Conservation (phyloP, 805 yeast genomes). For the Hanseniaspora meyeri region DNA sequence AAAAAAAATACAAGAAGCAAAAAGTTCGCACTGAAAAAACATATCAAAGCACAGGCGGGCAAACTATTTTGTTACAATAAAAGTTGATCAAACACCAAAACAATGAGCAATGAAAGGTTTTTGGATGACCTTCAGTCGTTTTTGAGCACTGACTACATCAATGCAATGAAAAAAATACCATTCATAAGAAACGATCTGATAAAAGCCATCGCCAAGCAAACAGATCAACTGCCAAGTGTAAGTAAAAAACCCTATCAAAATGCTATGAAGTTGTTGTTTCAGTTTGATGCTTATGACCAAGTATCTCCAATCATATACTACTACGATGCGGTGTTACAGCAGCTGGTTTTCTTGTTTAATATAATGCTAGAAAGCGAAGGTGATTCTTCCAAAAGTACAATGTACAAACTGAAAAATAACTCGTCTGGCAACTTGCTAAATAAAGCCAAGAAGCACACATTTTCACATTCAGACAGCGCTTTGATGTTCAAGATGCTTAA, state of each 20-base stretch:
- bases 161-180: background rate
- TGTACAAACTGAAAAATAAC: background rate
- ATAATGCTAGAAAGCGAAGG: background rate
- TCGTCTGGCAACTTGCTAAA: background rate
- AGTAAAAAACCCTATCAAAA: background rate
- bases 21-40: background rate
- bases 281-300: background rate
- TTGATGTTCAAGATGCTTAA: background rate
- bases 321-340: background rate
- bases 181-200: background rate
- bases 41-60: background rate
- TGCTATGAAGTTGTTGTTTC: background rate
- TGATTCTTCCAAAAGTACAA: background rate
- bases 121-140: background rate
- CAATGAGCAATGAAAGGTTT: background rate
- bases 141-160: background rate
- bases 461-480: background rate
- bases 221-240: background rate
- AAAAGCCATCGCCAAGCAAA: background rate
- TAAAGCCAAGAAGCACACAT: background rate
- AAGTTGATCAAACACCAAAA: no score
- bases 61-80: background rate
- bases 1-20: background rate
- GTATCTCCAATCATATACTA: background rate
- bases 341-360: background rate